phyloP scores from a whole-genome alignment of 1,139 yeast genomes.

The Hyphopichia wangnamkhiaoensis region DNA sequence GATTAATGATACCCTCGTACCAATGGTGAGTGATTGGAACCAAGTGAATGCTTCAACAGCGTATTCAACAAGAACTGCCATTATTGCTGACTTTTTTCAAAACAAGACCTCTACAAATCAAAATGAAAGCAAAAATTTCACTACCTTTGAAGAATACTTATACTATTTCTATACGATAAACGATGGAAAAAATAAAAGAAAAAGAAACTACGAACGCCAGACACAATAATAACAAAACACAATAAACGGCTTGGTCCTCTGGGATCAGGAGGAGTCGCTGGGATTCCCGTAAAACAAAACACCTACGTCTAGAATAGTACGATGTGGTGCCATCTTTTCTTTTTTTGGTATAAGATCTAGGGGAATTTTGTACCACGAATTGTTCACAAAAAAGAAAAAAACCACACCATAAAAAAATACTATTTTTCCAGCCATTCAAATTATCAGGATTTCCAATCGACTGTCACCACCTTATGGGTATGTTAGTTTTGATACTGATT shows the following conservation, averaged over 20 bases:
- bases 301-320: no score
- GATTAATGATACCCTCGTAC: constrained; percentile 33
- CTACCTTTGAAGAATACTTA: not conserved
- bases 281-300: no score
- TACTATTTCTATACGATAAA: not conserved
- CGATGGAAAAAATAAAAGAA: no score
- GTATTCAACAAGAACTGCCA: constrained; percentile 1
- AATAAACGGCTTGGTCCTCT: no score
- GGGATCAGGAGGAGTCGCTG: no score
- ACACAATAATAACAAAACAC: no score
- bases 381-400: not conserved
- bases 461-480: constrained; percentile 1
- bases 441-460: not conserved
- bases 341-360: not conserved
- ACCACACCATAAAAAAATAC: constrained; percentile 1
- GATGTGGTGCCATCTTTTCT: not conserved
- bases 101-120: no score
- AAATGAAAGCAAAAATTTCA: not conserved
- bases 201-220: no score
- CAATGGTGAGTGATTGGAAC: not conserved
- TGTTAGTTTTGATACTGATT: no score
- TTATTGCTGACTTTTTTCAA: no score
- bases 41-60: not conserved
- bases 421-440: constrained; percentile 1
- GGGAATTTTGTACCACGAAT: no score